Evolutionary conservation across 192 early-diverging fungal species (phyloP).

Genomic region (Gonapodya sp.): DNA sequence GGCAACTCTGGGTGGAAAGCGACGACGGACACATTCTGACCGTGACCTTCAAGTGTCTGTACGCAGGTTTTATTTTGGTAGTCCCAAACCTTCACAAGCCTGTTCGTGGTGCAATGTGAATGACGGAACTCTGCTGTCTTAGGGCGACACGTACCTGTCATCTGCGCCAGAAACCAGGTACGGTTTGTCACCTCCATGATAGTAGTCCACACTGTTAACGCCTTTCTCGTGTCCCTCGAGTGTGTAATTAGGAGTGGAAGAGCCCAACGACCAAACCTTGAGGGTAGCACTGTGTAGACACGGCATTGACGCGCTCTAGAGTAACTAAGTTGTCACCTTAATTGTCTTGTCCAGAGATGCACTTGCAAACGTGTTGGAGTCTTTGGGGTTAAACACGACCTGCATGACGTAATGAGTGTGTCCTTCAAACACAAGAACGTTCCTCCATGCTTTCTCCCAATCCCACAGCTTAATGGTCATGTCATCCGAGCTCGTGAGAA

Average conservation of each 20-base stretch:
- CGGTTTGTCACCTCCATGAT: slow-evolving; percentile 94
- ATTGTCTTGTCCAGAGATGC: slow-evolving; percentile 92
- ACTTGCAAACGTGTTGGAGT: slow-evolving; percentile 96
- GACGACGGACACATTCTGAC: slow-evolving; percentile 84
- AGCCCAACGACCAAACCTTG: slow-evolving; percentile 88
- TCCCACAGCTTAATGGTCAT: slow-evolving; percentile 98
- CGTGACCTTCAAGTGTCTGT: slow-evolving; percentile 95
- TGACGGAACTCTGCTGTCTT: not conserved
- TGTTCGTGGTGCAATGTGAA: slow-evolving; percentile 15
- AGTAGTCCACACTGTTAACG: slow-evolving; percentile 97
- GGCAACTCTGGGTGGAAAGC: slow-evolving; percentile 93
- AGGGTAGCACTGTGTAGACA: not conserved
- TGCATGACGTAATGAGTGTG: slow-evolving; percentile 98
- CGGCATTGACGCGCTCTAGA: slow-evolving; percentile 10
- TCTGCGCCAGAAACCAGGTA: slow-evolving; percentile 93
- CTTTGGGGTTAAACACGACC: slow-evolving; percentile 97
- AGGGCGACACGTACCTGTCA: slow-evolving; percentile 51
- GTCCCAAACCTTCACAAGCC: slow-evolving; percentile 92
- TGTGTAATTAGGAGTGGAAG: slow-evolving; percentile 87
- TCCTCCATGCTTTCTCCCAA: slow-evolving; percentile 99
- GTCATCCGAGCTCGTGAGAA: slow-evolving; percentile 93
- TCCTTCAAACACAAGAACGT: slow-evolving; percentile 90
- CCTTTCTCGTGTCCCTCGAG: slow-evolving; percentile 96
- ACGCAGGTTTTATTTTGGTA: slow-evolving; percentile 99
- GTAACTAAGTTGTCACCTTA: slow-evolving; percentile 42